Evolutionary conservation across 2,329 filamentous ascomycete species (phyloP), one percentile per base, ranked within the genome.

Genomic region (Colletotrichum aenigma): DNA sequence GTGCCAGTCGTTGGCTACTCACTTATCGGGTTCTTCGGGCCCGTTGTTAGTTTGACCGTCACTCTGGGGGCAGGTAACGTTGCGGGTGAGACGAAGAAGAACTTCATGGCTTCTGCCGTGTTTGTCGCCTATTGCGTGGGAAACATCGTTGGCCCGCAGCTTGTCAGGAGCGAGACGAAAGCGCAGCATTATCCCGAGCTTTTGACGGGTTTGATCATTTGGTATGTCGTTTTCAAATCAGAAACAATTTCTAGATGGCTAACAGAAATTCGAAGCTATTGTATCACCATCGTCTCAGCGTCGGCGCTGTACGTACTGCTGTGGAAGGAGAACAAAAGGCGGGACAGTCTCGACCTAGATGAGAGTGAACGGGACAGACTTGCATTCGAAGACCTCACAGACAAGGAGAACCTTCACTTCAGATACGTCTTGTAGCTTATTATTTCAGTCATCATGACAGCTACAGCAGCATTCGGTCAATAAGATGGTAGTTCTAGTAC

Each of bases 41-140:
- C 90, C 0, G 89, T 91, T 0, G 90, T 91, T 0, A 89, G 87
- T 43, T 82, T 77, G 56, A 75, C 72, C 1, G 75, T 77, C 15
- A 70, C 56, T 7, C 26, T 70, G 5, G 67, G 67, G 0, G 56
- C 67, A 81, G 86, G 86, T 8, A 92, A 92, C 77, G 89, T 92
- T 0, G 90, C 90, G 0, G 90, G 91, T 4, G 88, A 89, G 4
- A 91, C 90, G 0, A 92, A 92, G 83, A 92, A 92, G 81, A 89
- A 87, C 52, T 87, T 89, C 70, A 91, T 90, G 87, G 90, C 90
- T 1, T 87, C 88, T 0, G 88, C 88, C 0, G 90, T 91, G 1
- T 92, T 91, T 71, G 89, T 91, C 0, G 89, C 89, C 3, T 92
- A 91, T 75, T 90, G 88, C 38, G 88, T 92, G 0, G 90, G 90